Evolutionary conservation across 768 basidiomycete genomes (phyloP).

Genomic region (Sporobolomyces roseus): DNA sequence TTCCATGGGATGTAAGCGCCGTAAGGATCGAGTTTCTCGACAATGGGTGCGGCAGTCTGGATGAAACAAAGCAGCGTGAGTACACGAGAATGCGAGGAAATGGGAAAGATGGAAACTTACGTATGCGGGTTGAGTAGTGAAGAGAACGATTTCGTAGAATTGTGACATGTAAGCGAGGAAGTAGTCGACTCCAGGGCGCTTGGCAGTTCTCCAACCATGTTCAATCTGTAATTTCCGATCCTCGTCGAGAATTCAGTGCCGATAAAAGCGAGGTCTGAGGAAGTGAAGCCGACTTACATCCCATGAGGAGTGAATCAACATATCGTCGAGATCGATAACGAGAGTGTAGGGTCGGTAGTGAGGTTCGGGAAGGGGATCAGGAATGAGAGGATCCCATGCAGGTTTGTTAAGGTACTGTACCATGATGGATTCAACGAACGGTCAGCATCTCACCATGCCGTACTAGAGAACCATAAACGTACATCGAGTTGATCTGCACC

Average conservation of each 20-base stretch:
- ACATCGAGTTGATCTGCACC: constrained; percentile 40
- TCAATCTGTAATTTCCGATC: constrained; percentile 60
- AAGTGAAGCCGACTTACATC: constrained; percentile 61
- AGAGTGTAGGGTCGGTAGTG: constrained; percentile 89
- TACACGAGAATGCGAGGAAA: neutral
- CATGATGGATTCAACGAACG: constrained; percentile 16
- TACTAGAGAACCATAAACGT: constrained; percentile 33
- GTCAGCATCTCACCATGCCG: neutral
- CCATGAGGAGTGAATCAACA: constrained; percentile 88
- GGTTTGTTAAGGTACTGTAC: constrained; percentile 85
- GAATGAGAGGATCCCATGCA: constrained; percentile 84
- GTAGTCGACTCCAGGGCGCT: constrained; percentile 95
- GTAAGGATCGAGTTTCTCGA: constrained; percentile 92
- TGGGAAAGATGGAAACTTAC: constrained; percentile 55
- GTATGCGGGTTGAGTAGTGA: constrained; percentile 83
- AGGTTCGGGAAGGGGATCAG: constrained; percentile 73
- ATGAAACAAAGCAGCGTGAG: neutral
- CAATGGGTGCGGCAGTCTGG: constrained; percentile 78
- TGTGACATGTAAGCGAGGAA: constrained; percentile 96
- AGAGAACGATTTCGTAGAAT: constrained; percentile 96
- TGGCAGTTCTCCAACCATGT: constrained; percentile 94
- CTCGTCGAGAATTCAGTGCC: no score
- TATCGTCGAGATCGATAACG: constrained; percentile 82
- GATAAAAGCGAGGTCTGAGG: constrained; percentile 39
- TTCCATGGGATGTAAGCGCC: constrained; percentile 81